These are phyloP conservation scores for Orbilia oligospora DNA, from an alignment of 2,329 filamentous ascomycete genomes.

Conservation along the genomic window DNA sequence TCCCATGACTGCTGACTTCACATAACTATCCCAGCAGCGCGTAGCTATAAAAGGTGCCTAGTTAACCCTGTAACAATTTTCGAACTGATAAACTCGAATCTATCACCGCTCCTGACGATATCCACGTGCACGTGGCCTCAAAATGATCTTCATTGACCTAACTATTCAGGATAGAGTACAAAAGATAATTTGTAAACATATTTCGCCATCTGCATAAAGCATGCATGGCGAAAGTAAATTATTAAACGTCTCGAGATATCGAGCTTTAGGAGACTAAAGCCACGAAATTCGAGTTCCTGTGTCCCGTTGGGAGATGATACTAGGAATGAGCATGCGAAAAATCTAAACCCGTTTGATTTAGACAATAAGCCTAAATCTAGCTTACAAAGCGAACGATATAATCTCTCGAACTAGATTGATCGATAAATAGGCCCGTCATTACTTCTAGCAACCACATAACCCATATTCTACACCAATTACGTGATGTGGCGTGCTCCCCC, in stretches of 20 bases:
- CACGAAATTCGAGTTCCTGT: no score
- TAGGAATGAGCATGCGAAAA: no score
- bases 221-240: background rate
- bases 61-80: background rate
- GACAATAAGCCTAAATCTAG: no score
- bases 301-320: no score
- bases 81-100: background rate
- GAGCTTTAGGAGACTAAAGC: background rate
- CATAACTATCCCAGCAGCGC: conserved; percentile 7
- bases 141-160: background rate
- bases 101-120: background rate
- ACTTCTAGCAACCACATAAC: no score
- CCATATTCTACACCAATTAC: no score
- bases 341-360: no score
- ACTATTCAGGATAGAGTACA: background rate
- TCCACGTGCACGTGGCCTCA: background rate
- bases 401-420: no score
- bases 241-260: background rate
- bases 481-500: no score
- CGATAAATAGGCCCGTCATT: no score
- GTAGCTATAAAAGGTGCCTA: conserved; percentile 6
- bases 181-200: background rate
- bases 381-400: no score
- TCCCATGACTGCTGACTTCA: conserved; percentile 3
- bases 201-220: background rate